Percentiles rank a stretch among this genome's conserved stretches.
These are phyloP conservation scores for Globisporangium abappressorium DNA, from an alignment of 352 stramenopile species.

Conservation along the genomic window DNA sequence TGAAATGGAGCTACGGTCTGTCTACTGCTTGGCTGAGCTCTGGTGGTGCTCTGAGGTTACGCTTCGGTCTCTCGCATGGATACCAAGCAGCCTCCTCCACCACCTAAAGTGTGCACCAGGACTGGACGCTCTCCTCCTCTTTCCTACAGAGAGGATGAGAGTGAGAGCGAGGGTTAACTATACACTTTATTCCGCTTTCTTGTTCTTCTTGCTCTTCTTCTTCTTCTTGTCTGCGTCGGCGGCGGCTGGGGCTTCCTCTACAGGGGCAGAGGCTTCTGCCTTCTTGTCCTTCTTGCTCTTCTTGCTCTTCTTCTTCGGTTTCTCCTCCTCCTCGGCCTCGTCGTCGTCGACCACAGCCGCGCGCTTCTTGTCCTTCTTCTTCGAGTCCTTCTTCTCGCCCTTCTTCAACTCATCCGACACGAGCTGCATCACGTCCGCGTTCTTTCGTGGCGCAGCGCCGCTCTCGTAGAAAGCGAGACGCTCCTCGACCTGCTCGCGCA, in stretches of 20 bases:
- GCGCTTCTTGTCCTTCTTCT: slow-evolving; percentile 84
- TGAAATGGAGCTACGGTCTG: slow-evolving; percentile 10
- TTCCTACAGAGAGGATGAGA: background rate
- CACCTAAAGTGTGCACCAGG: background rate
- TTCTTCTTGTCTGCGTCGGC: slow-evolving; percentile 63
- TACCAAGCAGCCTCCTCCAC: background rate
- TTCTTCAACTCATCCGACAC: slow-evolving; percentile 91
- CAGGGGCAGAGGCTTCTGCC: slow-evolving; percentile 11
- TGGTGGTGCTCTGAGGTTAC: background rate
- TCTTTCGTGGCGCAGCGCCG: slow-evolving; percentile 96
- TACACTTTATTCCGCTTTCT: slow-evolving; percentile 72
- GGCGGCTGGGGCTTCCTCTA: slow-evolving; percentile 17
- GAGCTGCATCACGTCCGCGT: slow-evolving; percentile 98
- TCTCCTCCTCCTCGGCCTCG: slow-evolving; percentile 56
- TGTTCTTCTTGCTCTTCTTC: slow-evolving; percentile 79
- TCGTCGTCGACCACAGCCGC: slow-evolving; percentile 57
- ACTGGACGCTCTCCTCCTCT: background rate
- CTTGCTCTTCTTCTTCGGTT: slow-evolving; percentile 82
- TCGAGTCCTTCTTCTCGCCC: slow-evolving; percentile 66
- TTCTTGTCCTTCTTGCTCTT: slow-evolving; percentile 75
- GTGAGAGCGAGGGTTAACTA: slow-evolving; percentile 33
- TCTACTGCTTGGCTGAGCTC: slow-evolving; percentile 8
- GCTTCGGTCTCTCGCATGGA: slow-evolving; percentile 1
- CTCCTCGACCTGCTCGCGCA: slow-evolving; percentile 99
- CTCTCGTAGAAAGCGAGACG: slow-evolving; percentile 99